Conservation (phyloP, 352 stramenopile species). For the Pythium vanterpoolii region DNA sequence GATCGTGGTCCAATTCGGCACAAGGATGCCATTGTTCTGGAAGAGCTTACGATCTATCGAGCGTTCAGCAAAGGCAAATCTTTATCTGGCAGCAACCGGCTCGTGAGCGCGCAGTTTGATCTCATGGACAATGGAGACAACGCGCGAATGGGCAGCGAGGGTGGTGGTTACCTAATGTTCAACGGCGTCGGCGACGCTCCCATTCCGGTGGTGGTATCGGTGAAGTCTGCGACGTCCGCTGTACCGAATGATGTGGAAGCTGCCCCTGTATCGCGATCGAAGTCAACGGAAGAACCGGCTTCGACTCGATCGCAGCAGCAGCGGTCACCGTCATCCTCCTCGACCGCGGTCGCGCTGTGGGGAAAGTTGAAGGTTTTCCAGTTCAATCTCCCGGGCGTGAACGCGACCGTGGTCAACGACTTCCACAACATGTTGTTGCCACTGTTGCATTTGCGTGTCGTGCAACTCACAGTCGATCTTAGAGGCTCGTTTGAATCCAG, state of each 20-base stretch:
- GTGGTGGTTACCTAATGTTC: slow-evolving; percentile 85
- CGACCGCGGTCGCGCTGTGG: slow-evolving; percentile 22
- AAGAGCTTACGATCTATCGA: slow-evolving; percentile 81
- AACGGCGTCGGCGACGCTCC: slow-evolving; percentile 81
- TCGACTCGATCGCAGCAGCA: slow-evolving; percentile 6
- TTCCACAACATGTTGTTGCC: slow-evolving; percentile 87
- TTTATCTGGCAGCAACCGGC: slow-evolving; percentile 26
- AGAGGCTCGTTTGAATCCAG: slow-evolving; percentile 58
- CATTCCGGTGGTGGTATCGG: slow-evolving; percentile 71
- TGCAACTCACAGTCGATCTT: slow-evolving; percentile 64
- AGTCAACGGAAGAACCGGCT: slow-evolving; percentile 1
- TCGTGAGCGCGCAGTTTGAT: slow-evolving; percentile 34
- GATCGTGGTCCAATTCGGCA: slow-evolving; percentile 75
- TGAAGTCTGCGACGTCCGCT: slow-evolving; percentile 31
- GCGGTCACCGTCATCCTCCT: background rate
- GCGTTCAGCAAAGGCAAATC: slow-evolving; percentile 64
- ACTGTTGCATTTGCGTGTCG: slow-evolving; percentile 70
- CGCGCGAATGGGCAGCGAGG: slow-evolving; percentile 25
- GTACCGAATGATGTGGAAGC: slow-evolving; percentile 1
- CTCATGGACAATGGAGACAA: slow-evolving; percentile 27
- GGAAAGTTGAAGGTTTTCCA: slow-evolving; percentile 75
- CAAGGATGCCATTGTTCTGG: slow-evolving; percentile 71
- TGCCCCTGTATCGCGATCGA: background rate
- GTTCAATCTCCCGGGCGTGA: slow-evolving; percentile 70
- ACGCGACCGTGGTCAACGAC: slow-evolving; percentile 83